Conservation (phyloP, 176 grass and related monocot genomes). For the Urochloa ruziziensis region DNA sequence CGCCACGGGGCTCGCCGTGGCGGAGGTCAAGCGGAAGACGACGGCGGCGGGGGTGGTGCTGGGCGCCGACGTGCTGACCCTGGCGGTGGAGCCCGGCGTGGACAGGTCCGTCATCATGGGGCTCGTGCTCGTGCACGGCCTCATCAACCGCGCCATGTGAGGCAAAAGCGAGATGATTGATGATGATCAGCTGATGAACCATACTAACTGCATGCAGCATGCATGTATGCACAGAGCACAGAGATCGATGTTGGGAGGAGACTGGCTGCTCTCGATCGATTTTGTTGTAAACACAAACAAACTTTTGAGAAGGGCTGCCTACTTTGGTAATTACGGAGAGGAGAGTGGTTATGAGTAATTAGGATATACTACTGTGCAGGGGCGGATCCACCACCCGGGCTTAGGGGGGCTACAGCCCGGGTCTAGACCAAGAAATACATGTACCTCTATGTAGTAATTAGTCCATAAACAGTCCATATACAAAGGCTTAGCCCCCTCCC, state of each 20-base stretch:
- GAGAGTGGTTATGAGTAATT: not conserved
- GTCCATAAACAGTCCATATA: too few relatives aligned
- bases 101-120: constrained; percentile 77
- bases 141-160: constrained; percentile 57
- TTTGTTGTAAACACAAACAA: too few relatives aligned
- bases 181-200: not conserved
- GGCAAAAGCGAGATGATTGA: too few relatives aligned
- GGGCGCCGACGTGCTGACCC: constrained; percentile 75
- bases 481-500: too few relatives aligned
- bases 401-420: too few relatives aligned
- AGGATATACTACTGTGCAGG: too few relatives aligned
- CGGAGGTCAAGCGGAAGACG: constrained; percentile 84
- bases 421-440: too few relatives aligned
- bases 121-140: constrained; percentile 68
- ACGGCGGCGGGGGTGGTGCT: constrained; percentile 58
- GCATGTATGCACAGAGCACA: not conserved
- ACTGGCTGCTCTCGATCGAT: not conserved
- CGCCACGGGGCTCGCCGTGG: constrained; percentile 58
- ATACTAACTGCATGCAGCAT: not conserved
- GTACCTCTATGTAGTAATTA: too few relatives aligned
- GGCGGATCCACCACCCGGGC: too few relatives aligned
- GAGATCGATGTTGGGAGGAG: too few relatives aligned
- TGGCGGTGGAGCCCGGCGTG: constrained; percentile 66
- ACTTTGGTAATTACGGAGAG: not conserved
- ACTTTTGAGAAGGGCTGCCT: too few relatives aligned